Conservation (phyloP, 179 eudicot species). For the Spinacia oleracea region DNA sequence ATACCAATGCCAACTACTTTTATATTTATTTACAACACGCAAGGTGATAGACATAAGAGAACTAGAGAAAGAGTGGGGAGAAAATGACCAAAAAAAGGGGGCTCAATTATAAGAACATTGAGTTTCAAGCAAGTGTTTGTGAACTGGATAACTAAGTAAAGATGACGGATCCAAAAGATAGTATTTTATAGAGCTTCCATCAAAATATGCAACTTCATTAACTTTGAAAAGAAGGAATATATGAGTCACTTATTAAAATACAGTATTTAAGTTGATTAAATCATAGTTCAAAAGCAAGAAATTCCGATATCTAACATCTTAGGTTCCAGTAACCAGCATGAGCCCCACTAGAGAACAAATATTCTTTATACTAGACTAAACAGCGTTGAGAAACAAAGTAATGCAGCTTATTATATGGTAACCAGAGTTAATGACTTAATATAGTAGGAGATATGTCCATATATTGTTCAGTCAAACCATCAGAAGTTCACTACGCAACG, state of each 20-base stretch:
- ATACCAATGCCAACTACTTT: slow-evolving; percentile 10
- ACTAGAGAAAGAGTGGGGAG: neutral
- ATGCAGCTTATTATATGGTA: slow-evolving; percentile 7
- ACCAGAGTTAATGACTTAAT: neutral
- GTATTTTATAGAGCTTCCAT: neutral
- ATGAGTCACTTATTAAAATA: neutral
- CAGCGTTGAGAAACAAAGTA: slow-evolving; percentile 18
- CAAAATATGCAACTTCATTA: neutral
- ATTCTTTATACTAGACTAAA: neutral
- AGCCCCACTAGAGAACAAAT: slow-evolving; percentile 10
- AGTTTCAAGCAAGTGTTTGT: neutral
- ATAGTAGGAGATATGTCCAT: neutral
- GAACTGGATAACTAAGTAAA: neutral
- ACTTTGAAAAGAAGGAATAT: neutral
- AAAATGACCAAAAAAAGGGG: neutral
- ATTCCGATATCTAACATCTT: neutral
- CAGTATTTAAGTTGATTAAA: neutral
- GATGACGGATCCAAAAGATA: neutral
- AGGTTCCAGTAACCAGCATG: slow-evolving; percentile 16
- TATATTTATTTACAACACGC: slow-evolving; percentile 2
- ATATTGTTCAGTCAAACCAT: neutral
- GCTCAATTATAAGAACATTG: neutral
- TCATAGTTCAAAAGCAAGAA: neutral
- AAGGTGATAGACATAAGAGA: neutral
- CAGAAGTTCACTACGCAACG: neutral